A percentile compares a stretch with the other conserved stretches of the same genome.
These are phyloP conservation scores for Teratosphaeria zuluensis DNA, from an alignment of 2,329 filamentous ascomycete genomes.

Conservation along the genomic window DNA sequence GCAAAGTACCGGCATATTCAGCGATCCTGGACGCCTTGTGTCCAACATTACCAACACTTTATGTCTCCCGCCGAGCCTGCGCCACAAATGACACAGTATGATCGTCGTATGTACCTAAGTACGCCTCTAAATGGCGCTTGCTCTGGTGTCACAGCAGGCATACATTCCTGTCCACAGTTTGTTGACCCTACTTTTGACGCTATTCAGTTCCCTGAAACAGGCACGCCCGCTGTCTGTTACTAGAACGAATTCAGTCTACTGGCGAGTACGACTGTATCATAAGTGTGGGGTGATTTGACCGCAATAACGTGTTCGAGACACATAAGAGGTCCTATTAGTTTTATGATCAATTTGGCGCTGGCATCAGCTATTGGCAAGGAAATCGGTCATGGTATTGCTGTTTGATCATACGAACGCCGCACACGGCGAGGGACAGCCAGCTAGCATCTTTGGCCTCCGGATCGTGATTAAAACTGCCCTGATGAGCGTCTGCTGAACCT, in stretches of 20 bases:
- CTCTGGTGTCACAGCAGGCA: background rate
- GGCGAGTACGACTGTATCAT: background rate
- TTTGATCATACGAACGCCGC: background rate
- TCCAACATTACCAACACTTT: background rate
- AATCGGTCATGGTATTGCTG: background rate
- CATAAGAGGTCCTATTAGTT: background rate
- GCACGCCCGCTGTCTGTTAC: background rate
- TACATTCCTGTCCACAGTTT: background rate
- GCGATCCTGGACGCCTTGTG: background rate
- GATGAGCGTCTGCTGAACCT: background rate
- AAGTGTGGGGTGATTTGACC: background rate
- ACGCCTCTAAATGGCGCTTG: background rate
- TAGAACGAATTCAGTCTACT: background rate
- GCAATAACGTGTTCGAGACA: background rate
- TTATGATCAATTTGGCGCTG: background rate
- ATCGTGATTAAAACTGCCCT: background rate
- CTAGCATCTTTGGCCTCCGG: too few relatives aligned
- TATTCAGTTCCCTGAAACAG: background rate
- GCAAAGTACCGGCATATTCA: background rate
- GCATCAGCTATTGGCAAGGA: background rate
- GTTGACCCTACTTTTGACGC: background rate
- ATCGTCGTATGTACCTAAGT: background rate
- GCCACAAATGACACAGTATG: background rate
- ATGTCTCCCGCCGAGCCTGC: background rate
- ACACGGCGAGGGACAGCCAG: background rate